Evolutionary conservation across 2,329 filamentous ascomycete genomes (phyloP).

Genomic region (Ceratocystis alfenasii): DNA sequence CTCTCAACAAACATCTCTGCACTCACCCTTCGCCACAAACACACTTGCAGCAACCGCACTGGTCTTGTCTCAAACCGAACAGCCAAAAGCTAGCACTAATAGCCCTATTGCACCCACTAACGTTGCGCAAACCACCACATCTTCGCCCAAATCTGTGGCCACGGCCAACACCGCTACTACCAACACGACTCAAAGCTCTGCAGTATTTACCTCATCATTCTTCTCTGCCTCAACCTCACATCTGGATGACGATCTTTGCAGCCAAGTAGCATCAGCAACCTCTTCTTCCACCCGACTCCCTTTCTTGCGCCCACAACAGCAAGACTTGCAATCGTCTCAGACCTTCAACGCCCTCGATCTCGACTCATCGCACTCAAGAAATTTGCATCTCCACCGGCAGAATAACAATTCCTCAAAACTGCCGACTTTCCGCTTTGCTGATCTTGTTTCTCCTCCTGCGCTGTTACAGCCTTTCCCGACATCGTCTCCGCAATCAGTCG

Average conservation of each 20-base stretch:
- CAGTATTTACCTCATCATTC: slow-evolving; percentile 20
- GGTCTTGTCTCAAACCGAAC: slow-evolving; percentile 12
- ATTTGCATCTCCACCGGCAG: slow-evolving; percentile 38
- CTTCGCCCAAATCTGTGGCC: slow-evolving; percentile 19
- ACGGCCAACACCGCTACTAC: slow-evolving; percentile 15
- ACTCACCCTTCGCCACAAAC: slow-evolving; percentile 13
- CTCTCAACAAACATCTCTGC: slow-evolving; percentile 15
- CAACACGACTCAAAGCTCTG: slow-evolving; percentile 16
- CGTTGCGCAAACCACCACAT: slow-evolving; percentile 12
- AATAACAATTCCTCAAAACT: slow-evolving; percentile 45
- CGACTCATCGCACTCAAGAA: slow-evolving; percentile 18
- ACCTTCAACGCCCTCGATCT: slow-evolving; percentile 20
- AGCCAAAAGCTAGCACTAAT: neutral
- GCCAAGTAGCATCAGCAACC: slow-evolving; percentile 16
- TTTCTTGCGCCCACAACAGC: slow-evolving; percentile 12
- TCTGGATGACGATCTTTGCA: slow-evolving; percentile 20
- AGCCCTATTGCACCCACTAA: neutral
- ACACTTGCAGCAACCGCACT: slow-evolving; percentile 16
- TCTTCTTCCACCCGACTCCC: slow-evolving; percentile 18
- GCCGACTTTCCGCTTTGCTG: slow-evolving; percentile 43
- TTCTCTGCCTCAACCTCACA: slow-evolving; percentile 21
- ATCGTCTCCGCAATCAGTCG: slow-evolving; percentile 29
- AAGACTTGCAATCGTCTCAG: slow-evolving; percentile 18
- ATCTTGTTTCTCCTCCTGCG: slow-evolving; percentile 30
- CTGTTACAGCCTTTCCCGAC: slow-evolving; percentile 24